Evolutionary conservation across 768 basidiomycete genomes (phyloP).

Genomic region (Panellus pusillus): DNA sequence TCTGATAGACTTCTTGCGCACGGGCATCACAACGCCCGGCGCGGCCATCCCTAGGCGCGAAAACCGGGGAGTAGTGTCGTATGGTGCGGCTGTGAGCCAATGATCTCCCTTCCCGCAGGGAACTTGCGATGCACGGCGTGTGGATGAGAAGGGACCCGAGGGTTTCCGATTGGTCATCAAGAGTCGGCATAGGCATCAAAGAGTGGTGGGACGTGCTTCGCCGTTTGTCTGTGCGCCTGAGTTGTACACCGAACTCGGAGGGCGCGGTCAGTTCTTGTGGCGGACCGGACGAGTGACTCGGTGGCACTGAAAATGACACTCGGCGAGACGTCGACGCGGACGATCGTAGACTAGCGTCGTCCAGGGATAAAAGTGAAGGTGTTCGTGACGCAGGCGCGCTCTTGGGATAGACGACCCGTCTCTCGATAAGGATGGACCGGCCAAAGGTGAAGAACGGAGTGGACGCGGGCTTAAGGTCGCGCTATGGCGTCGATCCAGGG

Average conservation of each 20-base stretch:
- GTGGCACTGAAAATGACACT: neutral
- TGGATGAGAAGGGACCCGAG: neutral
- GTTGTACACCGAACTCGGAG: neutral
- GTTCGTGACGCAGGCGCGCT: neutral
- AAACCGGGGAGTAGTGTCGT: neutral
- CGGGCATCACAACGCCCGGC: conserved; percentile 2
- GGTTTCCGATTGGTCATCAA: no score
- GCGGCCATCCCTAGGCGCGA: neutral
- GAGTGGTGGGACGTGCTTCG: no score
- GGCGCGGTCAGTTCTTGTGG: neutral
- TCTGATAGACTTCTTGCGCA: neutral
- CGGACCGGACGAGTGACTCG: neutral
- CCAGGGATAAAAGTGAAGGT: neutral
- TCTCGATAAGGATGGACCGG: neutral
- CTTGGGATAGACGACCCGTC: neutral
- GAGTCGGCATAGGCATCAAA: no score
- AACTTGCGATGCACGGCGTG: neutral
- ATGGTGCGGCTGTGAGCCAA: conserved; percentile 4
- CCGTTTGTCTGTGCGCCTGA: no score
- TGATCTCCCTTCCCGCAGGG: neutral
- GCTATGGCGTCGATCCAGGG: neutral
- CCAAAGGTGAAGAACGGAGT: conserved; percentile 3
- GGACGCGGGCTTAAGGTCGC: neutral
- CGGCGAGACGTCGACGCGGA: neutral
- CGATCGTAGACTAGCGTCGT: neutral